Base-by-base conservation (phyloP, 805 yeast species). In the Yarrowia porcina region DNA sequence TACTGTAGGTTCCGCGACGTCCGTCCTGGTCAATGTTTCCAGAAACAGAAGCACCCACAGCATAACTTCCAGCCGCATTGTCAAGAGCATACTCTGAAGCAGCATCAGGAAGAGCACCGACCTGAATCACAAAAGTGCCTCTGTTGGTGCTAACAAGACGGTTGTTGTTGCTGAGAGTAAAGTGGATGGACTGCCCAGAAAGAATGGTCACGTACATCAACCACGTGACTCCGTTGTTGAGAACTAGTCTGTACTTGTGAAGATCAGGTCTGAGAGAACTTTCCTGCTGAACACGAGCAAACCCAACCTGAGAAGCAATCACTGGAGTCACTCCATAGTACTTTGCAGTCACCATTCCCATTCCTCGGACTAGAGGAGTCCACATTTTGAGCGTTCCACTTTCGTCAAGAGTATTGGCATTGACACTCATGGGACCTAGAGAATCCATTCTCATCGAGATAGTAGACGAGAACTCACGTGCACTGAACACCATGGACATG, bases 221-320 rank as follows among this genome's bases (percentile, higher is more conserved):
- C 94, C 96, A 90, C 11, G 73, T 77, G 18, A 79, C 78, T 23
- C 79, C 82, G 71, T 85, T 84, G 67, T 80, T 79, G 60, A 90
- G 77, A 4, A 76, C 74, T 4, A 82, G 79, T 25, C 77, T 72
- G 70, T 84, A 89, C 71, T 87, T 89, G 63, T 74, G 71, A 15
- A 80, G 71, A 18, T 79, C 73, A 42, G 78, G 64, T 64, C 78
- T 70, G 18, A 79, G 38, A 2, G 56, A 75, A 2, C 76, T 71
- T 1, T 77, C 75, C 36, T 73, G 75, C 2, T 75, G 74, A 61
- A 87, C 77, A 15, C 76, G 75, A 64, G 80, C 82, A 61, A 88
- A 77, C 0, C 96, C 96, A 20, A 88, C 87, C 27, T 79, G 80
- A 23, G 89, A 82, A 15, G 80, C 78, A 25, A 72, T 62, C n/a